A percentile compares a stretch with the other conserved stretches of the same genome.
Evolutionary conservation across 306 rosid species (phyloP).

Genomic region (Cajanus cajan): DNA sequence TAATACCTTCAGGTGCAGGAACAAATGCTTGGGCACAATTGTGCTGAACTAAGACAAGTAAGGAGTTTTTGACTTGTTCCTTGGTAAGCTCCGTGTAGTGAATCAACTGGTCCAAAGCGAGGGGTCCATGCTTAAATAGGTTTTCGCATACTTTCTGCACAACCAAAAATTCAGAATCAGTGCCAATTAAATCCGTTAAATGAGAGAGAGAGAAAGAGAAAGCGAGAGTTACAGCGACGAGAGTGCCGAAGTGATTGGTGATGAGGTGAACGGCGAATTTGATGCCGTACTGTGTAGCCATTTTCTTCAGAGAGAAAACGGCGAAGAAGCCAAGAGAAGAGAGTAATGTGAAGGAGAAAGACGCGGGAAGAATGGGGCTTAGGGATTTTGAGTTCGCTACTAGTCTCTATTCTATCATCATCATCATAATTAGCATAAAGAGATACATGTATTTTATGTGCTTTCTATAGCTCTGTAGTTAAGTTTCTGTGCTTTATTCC

Average conservation of each 20-base stretch:
- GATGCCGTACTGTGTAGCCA: constrained; percentile 63
- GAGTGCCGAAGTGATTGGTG: constrained; percentile 78
- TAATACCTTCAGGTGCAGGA: neutral
- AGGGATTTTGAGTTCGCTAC: constrained; percentile 17
- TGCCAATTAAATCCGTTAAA: neutral
- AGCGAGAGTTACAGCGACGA: constrained; percentile 58
- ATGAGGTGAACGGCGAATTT: constrained; percentile 68
- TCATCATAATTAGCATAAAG: too few relatives aligned
- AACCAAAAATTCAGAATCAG: neutral
- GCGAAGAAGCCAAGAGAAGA: neutral
- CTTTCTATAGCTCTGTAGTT: too few relatives aligned
- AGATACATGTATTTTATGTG: too few relatives aligned
- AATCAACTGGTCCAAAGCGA: constrained; percentile 43
- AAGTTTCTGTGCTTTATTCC: too few relatives aligned
- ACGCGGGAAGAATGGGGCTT: constrained; percentile 29
- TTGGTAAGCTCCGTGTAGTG: constrained; percentile 63
- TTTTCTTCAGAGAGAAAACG: constrained; percentile 11
- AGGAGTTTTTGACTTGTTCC: constrained; percentile 69
- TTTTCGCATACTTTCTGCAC: constrained; percentile 80
- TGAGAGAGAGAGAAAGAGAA: neutral
- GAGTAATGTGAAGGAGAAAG: neutral
- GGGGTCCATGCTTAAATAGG: constrained; percentile 57
- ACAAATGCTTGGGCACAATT: constrained; percentile 77
- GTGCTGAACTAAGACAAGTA: constrained; percentile 85
- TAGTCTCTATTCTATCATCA: too few relatives aligned